Evolutionary conservation across 768 basidiomycete genomes (phyloP).

Genomic region (Paxillus involutus): DNA sequence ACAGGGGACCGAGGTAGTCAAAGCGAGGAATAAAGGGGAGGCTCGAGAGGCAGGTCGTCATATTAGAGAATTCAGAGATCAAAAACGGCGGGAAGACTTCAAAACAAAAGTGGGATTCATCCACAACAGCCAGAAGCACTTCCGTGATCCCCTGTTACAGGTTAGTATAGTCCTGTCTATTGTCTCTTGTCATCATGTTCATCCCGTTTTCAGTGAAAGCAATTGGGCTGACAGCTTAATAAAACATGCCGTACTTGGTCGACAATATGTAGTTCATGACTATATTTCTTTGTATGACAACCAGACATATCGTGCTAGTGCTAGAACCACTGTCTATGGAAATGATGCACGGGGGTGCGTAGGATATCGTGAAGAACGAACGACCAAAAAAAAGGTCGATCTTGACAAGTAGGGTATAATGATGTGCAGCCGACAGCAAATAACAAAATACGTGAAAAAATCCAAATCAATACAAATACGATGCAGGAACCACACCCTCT

Average conservation of each 20-base stretch:
- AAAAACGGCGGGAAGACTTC: conserved; percentile 75
- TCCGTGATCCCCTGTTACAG: conserved; percentile 68
- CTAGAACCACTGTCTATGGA: conserved; percentile 8
- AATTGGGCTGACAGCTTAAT: no score
- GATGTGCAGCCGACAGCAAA: conserved; percentile 28
- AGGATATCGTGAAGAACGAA: conserved; percentile 33
- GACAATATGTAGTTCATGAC: conserved; percentile 2
- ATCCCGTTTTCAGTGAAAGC: no score
- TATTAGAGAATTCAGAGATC: conserved; percentile 80
- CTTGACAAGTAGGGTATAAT: conserved; percentile 40
- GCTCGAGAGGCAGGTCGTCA: conserved; percentile 90
- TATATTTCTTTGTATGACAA: conserved; percentile 18
- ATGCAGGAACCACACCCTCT: conserved; percentile 90
- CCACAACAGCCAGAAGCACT: conserved; percentile 88
- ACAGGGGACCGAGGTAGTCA: conserved; percentile 76
- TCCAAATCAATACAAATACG: conserved; percentile 76
- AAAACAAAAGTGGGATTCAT: conserved; percentile 80
- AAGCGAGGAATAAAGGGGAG: conserved; percentile 93
- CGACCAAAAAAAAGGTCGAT: conserved; percentile 33
- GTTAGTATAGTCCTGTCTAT: conserved; percentile 25
- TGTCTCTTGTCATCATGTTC: neutral
- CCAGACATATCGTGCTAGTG: conserved; percentile 2
- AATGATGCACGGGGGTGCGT: conserved; percentile 17
- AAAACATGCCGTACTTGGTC: no score
- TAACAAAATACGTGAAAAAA: conserved; percentile 26